A percentile compares a stretch with the other conserved stretches of the same genome.
Evolutionary conservation across 2,329 filamentous ascomycete genomes (phyloP).

Genomic region (Macrophomina tecta): DNA sequence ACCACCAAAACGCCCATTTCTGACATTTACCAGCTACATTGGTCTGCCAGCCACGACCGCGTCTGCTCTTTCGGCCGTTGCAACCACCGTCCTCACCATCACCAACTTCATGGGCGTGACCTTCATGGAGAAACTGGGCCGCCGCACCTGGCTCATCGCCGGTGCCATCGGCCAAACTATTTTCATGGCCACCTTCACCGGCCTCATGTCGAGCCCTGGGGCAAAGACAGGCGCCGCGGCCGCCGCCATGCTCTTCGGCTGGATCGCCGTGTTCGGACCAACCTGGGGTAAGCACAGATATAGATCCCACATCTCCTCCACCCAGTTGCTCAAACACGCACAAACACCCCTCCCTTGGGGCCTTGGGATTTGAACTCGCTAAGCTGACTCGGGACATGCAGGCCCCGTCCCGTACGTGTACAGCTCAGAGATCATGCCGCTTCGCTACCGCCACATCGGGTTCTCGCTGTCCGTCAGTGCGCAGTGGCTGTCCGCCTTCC

Average conservation of each 20-base stretch:
- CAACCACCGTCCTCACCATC: slow-evolving; percentile 37
- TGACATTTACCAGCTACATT: slow-evolving; percentile 33
- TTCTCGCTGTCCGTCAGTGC: slow-evolving; percentile 40
- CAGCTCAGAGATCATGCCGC: slow-evolving; percentile 42
- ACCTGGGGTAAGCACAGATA: slow-evolving; percentile 35
- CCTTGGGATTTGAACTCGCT: neutral
- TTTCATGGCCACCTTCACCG: slow-evolving; percentile 40
- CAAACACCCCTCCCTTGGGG: no score
- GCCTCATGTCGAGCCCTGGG: slow-evolving; percentile 31
- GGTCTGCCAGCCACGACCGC: slow-evolving; percentile 34
- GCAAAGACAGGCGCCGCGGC: slow-evolving; percentile 35
- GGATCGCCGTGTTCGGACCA: slow-evolving; percentile 41
- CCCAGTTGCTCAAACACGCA: no score
- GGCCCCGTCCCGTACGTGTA: slow-evolving; percentile 38
- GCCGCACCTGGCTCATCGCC: slow-evolving; percentile 35
- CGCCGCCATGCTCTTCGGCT: slow-evolving; percentile 41
- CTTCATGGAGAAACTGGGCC: slow-evolving; percentile 37
- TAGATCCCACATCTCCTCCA: neutral
- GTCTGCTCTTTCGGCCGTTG: slow-evolving; percentile 35
- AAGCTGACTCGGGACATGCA: slow-evolving; percentile 9
- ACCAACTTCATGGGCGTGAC: slow-evolving; percentile 35
- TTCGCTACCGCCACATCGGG: slow-evolving; percentile 44
- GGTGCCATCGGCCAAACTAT: slow-evolving; percentile 33
- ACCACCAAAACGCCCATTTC: slow-evolving; percentile 34
- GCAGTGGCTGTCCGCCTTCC: slow-evolving; percentile 45